These are phyloP conservation scores for Penicillium sp. DNA, from an alignment of 2,329 filamentous ascomycete genomes.

Conservation along the genomic window DNA sequence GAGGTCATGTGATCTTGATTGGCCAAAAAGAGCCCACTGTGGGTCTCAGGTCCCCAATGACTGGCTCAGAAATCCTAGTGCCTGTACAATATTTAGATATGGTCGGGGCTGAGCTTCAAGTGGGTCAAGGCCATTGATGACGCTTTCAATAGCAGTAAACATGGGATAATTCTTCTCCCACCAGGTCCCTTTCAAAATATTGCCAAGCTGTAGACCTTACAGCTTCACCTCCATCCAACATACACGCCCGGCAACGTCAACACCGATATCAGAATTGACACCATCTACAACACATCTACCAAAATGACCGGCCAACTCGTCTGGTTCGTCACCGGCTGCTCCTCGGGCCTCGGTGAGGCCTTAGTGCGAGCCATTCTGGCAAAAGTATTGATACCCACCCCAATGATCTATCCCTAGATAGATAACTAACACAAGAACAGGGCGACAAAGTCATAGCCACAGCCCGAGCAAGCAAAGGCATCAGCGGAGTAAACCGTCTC, in stretches of 20 bases:
- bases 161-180: not conserved
- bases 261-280: not conserved
- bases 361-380: not conserved
- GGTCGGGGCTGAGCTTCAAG: not conserved
- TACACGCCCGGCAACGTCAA: not conserved
- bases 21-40: not conserved
- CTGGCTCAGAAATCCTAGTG: no score
- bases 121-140: not conserved
- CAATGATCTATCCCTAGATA: not conserved
- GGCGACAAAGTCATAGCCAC: slow-evolving; percentile 1
- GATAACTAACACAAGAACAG: not conserved
- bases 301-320: not conserved
- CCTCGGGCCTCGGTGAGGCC: not conserved
- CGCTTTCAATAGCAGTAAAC: not conserved
- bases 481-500: not conserved
- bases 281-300: not conserved
- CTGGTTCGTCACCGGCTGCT: not conserved
- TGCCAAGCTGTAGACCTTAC: not conserved
- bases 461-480: not conserved
- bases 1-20: no score
- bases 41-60: not conserved
- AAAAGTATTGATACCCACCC: not conserved
- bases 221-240: not conserved
- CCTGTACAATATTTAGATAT: not conserved
- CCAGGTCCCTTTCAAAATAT: no score